These are phyloP conservation scores for Rhizomucor pusillus DNA, from an alignment of 371 early-diverging fungal genomes.

Conservation along the genomic window DNA sequence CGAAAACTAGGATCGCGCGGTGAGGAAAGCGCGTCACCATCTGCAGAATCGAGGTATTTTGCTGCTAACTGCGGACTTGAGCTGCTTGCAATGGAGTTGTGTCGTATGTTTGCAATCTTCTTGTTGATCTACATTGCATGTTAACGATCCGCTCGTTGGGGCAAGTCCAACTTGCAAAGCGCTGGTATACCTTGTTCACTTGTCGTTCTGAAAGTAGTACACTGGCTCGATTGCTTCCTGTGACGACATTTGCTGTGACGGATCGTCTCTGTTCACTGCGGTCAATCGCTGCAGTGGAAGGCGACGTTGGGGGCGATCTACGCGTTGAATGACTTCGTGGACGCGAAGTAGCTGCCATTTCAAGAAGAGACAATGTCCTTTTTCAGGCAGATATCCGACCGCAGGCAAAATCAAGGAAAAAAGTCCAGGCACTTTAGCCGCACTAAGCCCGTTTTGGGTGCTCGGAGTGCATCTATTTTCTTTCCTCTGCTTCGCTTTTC, in stretches of 20 bases:
- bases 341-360: slow-evolving; percentile 22
- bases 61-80: slow-evolving; percentile 14
- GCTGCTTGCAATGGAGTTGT: slow-evolving; percentile 19
- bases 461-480: no score
- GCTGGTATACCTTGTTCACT: slow-evolving; percentile 33
- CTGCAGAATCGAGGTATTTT: slow-evolving; percentile 8
- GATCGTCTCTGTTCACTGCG: slow-evolving; percentile 12
- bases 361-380: not conserved
- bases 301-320: slow-evolving; percentile 16
- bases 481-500: no score
- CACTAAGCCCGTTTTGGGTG: no score
- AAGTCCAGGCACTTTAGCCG: no score
- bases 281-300: slow-evolving; percentile 7
- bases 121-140: slow-evolving; percentile 26
- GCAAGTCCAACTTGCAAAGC: not conserved
- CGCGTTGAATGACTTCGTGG: slow-evolving; percentile 20
- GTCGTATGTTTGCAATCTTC: slow-evolving; percentile 35
- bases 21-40: slow-evolving; percentile 5
- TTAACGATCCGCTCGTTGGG: not conserved
- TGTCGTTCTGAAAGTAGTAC: slow-evolving; percentile 38
- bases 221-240: slow-evolving; percentile 13
- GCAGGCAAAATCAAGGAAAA: no score
- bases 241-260: slow-evolving; percentile 6
- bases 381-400: no score
- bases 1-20: slow-evolving; percentile 8